Conservation (phyloP, 2,329 filamentous ascomycete genomes). For the Aureobasidium melanogenum region DNA sequence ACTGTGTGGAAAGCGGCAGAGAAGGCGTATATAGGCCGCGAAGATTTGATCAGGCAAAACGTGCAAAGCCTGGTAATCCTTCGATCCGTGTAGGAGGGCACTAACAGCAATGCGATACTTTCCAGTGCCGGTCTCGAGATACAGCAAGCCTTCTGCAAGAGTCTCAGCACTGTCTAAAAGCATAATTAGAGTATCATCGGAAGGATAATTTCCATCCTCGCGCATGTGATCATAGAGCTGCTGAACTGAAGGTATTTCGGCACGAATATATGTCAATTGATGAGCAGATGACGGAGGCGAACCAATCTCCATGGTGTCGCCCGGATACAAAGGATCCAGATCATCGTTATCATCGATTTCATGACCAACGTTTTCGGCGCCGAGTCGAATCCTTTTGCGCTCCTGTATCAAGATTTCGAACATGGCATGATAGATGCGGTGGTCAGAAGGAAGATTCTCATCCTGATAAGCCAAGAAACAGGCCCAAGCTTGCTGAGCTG, state of each 20-base stretch:
- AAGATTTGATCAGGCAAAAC: constrained; percentile 32
- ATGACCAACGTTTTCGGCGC: neutral
- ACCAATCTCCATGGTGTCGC: constrained; percentile 49
- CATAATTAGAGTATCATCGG: constrained; percentile 37
- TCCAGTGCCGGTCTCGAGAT: constrained; percentile 29
- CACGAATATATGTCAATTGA: constrained; percentile 56
- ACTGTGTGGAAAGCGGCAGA: constrained; percentile 37
- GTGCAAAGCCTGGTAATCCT: neutral
- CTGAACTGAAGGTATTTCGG: constrained; percentile 50
- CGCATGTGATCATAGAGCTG: constrained; percentile 54
- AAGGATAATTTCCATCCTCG: constrained; percentile 25
- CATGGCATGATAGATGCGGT: constrained; percentile 47
- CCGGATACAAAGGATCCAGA: constrained; percentile 38
- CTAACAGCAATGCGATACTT: neutral
- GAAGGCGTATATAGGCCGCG: constrained; percentile 43
- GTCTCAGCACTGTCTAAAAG: constrained; percentile 47
- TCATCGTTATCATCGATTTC: constrained; percentile 16
- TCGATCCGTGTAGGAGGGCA: constrained; percentile 16
- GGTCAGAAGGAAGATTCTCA: constrained; percentile 27
- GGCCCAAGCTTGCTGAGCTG: constrained; percentile 56
- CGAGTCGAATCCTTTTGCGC: constrained; percentile 15
- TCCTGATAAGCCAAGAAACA: constrained; percentile 51
- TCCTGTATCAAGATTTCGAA: constrained; percentile 45
- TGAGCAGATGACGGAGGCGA: constrained; percentile 51
- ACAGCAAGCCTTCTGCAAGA: constrained; percentile 39